Evolutionary conservation across 2,329 filamentous ascomycete genomes (phyloP).

Genomic region (Aspergillus quadrilineatus): DNA sequence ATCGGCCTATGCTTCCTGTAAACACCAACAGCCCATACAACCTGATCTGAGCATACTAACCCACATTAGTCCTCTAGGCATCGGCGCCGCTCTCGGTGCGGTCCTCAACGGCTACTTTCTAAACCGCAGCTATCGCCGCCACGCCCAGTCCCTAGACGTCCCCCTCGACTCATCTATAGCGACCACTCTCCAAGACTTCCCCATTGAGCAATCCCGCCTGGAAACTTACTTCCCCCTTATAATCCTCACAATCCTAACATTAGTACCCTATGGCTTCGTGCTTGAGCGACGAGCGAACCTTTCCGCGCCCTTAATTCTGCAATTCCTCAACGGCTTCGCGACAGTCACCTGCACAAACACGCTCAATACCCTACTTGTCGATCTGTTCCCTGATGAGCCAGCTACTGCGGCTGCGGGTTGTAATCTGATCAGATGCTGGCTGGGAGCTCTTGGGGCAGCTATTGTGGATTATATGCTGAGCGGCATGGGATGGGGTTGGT

Average conservation of each 20-base stretch:
- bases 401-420: slow-evolving; percentile 30
- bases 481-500: slow-evolving; percentile 29
- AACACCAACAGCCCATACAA: not conserved
- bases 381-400: slow-evolving; percentile 27
- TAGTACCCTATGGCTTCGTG: slow-evolving; percentile 35
- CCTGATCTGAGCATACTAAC: not conserved
- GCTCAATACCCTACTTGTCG: slow-evolving; percentile 32
- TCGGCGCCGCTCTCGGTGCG: slow-evolving; percentile 21
- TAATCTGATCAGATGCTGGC: slow-evolving; percentile 31
- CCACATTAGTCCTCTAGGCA: slow-evolving; percentile 20
- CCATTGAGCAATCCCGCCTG: slow-evolving; percentile 32
- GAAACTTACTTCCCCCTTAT: slow-evolving; percentile 27
- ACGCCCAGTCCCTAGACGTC: slow-evolving; percentile 16
- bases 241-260: slow-evolving; percentile 24
- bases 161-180: slow-evolving; percentile 31
- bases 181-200: slow-evolving; percentile 49
- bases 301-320: slow-evolving; percentile 29
- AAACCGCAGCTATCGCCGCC: slow-evolving; percentile 25
- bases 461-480: slow-evolving; percentile 28
- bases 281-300: slow-evolving; percentile 23
- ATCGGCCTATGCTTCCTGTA: slow-evolving; percentile 30
- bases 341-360: slow-evolving; percentile 24
- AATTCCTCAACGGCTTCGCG: slow-evolving; percentile 33
- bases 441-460: slow-evolving; percentile 30
- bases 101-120: slow-evolving; percentile 24